Conservation (phyloP, 345 rosid genomes). For the Streptanthus diversifolius region DNA sequence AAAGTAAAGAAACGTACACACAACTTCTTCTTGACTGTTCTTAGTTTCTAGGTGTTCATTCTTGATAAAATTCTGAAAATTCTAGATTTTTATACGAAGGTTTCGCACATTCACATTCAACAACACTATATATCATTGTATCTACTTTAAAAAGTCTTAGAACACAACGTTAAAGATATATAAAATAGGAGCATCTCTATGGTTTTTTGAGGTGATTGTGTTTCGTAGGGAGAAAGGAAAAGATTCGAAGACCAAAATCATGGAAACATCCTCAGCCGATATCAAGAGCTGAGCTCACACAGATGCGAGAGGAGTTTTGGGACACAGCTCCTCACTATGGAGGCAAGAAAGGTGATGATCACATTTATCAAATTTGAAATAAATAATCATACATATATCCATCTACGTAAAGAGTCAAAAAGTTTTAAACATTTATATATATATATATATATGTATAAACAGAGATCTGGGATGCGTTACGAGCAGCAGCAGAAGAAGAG, state of each 20-base stretch:
- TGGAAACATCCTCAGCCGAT: conserved; percentile 90
- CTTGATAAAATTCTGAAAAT: background rate
- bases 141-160: background rate
- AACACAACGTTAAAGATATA: background rate
- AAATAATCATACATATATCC: background rate
- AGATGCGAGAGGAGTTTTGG: conserved; percentile 92
- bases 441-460: background rate
- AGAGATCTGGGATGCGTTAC: conserved; percentile 93
- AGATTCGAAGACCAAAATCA: conserved; percentile 74
- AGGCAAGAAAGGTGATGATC: conserved; percentile 43
- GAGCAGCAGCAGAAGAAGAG: conserved; percentile 73
- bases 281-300: conserved; percentile 66
- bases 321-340: conserved; percentile 98
- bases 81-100: background rate
- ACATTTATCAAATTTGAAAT: background rate
- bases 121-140: background rate
- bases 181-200: background rate
- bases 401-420: background rate
- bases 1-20: background rate
- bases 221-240: conserved; percentile 50
- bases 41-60: background rate
- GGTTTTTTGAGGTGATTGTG: conserved; percentile 3
- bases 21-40: conserved; percentile 3
- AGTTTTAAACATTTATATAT: background rate
- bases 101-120: background rate